Evolutionary conservation across 768 basidiomycete genomes (phyloP), one percentile per base, ranked within the genome.

Genomic region (Lentinula boryana): DNA sequence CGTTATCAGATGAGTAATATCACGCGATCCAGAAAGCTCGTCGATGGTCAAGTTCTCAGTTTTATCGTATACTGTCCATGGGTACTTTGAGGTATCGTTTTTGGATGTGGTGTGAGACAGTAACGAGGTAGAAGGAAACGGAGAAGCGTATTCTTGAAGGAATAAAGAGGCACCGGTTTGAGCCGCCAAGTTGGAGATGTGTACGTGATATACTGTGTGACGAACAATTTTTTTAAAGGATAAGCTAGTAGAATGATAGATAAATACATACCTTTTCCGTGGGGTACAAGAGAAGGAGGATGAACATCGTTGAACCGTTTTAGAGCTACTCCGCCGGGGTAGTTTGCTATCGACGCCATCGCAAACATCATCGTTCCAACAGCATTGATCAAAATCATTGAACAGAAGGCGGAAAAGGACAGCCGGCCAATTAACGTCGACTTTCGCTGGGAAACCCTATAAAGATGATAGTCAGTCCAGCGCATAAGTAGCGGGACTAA

Each of bases 111-210:
- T 38, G 52, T 64, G 56, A 54, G 66, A 57, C 16, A 61, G 52
- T 46, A 60, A 16, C 63, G 61, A 4, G 13, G 50, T 13, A 31
- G 68, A 53, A 56, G 75, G 69, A 56, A 80, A 79, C 1, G 93
- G 89, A 0, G 81, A 78, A 0, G 86, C 72, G 58, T 88, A 76
- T 21, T 82, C 78, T 43, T 92, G 90, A 21, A 86, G 84, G 78
- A 98, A 97, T 57, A 95, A 84, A 0, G 93, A 89, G 2, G 93
- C 91, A 2, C 97, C 96, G 0, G 89, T 93, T 71, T 96, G 95
- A 2, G 92, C 87, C 1, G 91, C 89, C 48, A 93, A 82, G 63
- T 95, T 91, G 55, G 84, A 87, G 48, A 97, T 84, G 67, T 95
- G 89, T 3, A 96, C 82, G 60, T 87, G 84, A 40, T 84, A 82